These are phyloP conservation scores for Puccinia triticina DNA, from an alignment of 1,284 basidiomycete genomes.

Conservation along the genomic window DNA sequence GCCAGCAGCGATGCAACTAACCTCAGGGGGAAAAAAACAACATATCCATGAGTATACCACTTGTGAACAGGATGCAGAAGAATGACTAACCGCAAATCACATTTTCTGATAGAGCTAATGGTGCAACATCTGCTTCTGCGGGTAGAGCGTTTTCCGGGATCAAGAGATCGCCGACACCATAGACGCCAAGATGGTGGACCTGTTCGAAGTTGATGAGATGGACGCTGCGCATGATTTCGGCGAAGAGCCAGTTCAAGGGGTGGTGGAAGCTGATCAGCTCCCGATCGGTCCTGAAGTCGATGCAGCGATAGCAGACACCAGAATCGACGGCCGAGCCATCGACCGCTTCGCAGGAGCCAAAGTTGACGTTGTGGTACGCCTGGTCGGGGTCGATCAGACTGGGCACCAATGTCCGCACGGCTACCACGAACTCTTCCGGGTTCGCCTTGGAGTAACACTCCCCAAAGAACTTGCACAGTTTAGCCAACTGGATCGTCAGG, in stretches of 20 bases:
- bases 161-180: constrained; percentile 42
- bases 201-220: constrained; percentile 66
- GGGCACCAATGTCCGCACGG: constrained; percentile 71
- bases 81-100: constrained; percentile 40
- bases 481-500: constrained; percentile 80
- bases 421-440: constrained; percentile 68
- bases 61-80: neutral
- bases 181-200: constrained; percentile 61
- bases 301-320: constrained; percentile 56
- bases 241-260: constrained; percentile 86
- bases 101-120: constrained; percentile 30
- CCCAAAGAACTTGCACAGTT: constrained; percentile 83
- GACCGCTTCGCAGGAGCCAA: constrained; percentile 71
- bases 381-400: constrained; percentile 60
- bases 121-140: constrained; percentile 36
- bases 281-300: constrained; percentile 49
- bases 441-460: constrained; percentile 72
- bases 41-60: neutral
- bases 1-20: constrained; percentile 83
- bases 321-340: constrained; percentile 15
- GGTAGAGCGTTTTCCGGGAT: constrained; percentile 22
- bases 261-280: constrained; percentile 91
- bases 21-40: constrained; percentile 14
- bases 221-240: constrained; percentile 76
- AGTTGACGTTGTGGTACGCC: constrained; percentile 69